Evolutionary conservation across 805 yeast species (phyloP), one percentile per base, ranked within the genome.

Genomic region (Wickerhamomyces chaumierensis): DNA sequence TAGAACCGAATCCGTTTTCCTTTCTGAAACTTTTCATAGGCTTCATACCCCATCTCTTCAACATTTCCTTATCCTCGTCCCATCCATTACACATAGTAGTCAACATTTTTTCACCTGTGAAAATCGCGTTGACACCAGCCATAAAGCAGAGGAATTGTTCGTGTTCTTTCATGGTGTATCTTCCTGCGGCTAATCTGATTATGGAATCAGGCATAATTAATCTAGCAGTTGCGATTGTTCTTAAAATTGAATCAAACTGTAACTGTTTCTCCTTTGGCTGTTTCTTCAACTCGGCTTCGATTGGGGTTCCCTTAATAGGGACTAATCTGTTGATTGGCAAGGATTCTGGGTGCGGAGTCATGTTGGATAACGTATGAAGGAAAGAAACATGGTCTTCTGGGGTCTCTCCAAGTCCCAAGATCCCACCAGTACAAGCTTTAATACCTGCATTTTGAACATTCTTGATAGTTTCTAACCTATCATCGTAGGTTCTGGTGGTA

Each of bases 31-130:
- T 63, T 49, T 67, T 60, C 78, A 73, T 71, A 35, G 78, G 78
- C 46, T 56, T 58, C 48, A 77, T 47, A 0, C 92, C 92, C 88
- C 88, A 82, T 48, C 69, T 74, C 6, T 58, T 53, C 23, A 82
- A 60, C 85, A 82, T 73, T 8, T 58, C 68, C 41, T 69, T 79
- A 53, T 82, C 92, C 49, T 81, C 88, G 35, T 81, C 85, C 88
- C 90, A 82, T 6, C 86, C 87, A 47, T 74, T 78, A 54, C 90
- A 81, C 75, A 77, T 74, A 4, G 92, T 83, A 2, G 92, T 82
- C 40, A 82, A 61, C 90, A 82, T 82, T 47, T 70, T 73, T 55
- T 81, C 78, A 29, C 92, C 92, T 1, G 88, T 82, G 57, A 82
- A 82, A 32, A 82, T 77, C 16, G 90, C 87, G 57, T 82, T 82